phyloP scores from a whole-genome alignment of 768 basidiomycete species.

The Boletus reticuloceps region DNA sequence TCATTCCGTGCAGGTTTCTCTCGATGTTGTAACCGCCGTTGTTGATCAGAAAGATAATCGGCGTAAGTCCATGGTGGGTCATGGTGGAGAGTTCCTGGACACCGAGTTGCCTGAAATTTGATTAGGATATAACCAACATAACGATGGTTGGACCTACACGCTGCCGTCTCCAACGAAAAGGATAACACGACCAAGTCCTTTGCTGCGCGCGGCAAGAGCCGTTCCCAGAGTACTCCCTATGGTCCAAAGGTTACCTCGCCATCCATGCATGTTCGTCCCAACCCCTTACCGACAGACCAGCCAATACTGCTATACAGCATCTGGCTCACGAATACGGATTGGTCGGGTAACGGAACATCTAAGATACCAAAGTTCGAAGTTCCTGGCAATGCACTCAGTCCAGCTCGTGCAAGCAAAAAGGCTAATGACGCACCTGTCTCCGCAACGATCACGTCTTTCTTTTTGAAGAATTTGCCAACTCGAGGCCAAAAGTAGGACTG shows the following conservation, averaged over 20 bases:
- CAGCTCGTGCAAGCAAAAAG: neutral
- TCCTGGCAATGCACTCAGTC: conserved; percentile 32
- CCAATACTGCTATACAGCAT: conserved; percentile 93
- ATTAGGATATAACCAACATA: conserved; percentile 2
- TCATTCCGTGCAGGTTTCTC: conserved; percentile 65
- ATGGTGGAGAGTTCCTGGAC: conserved; percentile 86
- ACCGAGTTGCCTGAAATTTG: conserved; percentile 58
- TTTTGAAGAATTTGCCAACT: conserved; percentile 65
- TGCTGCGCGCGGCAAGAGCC: conserved; percentile 73
- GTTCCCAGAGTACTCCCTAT: conserved; percentile 69
- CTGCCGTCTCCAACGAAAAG: conserved; percentile 87
- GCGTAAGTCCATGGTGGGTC: conserved; percentile 67
- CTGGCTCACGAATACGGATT: conserved; percentile 64
- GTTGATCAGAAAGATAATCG: conserved; percentile 83
- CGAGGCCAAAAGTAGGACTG: conserved; percentile 88
- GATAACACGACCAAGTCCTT: conserved; percentile 62
- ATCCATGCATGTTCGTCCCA: neutral
- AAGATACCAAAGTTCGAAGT: conserved; percentile 85
- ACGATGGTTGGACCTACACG: conserved; percentile 44
- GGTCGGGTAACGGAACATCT: conserved; percentile 75
- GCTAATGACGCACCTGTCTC: conserved; percentile 64
- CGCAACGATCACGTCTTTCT: conserved; percentile 74
- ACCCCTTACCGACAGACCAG: conserved; percentile 67
- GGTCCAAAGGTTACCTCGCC: neutral
- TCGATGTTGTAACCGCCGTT: conserved; percentile 89